Conservation (phyloP, 2,329 filamentous ascomycete species). For the Penicillium concentricum region DNA sequence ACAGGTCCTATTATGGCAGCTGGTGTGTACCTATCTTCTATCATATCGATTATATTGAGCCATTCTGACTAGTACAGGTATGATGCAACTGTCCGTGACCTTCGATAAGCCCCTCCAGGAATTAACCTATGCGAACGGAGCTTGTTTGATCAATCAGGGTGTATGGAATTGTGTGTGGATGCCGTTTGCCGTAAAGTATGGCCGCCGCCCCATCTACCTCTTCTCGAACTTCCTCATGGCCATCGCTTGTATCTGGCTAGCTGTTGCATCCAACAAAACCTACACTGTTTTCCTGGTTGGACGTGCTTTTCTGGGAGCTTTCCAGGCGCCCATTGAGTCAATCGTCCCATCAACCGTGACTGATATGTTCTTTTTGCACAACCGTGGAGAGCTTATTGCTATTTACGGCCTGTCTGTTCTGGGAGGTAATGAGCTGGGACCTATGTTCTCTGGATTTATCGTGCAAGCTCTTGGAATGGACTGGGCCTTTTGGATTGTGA, state of each 20-base stretch:
- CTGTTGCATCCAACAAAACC: conserved; percentile 11
- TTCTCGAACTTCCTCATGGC: conserved; percentile 17
- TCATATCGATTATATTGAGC: not conserved
- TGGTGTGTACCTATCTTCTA: conserved; percentile 11
- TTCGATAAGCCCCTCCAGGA: conserved; percentile 11
- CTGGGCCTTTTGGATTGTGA: conserved; percentile 20
- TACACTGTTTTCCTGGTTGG: conserved; percentile 18
- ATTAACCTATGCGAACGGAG: conserved; percentile 16
- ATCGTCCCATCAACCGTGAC: conserved; percentile 21
- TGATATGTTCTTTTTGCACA: conserved; percentile 22
- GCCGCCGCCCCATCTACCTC: conserved; percentile 21
- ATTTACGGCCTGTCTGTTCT: conserved; percentile 23
- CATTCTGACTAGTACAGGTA: conserved; percentile 1
- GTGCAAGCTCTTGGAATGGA: conserved; percentile 18
- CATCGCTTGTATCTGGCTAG: conserved; percentile 24
- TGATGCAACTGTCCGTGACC: conserved; percentile 11
- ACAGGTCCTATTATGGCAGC: conserved; percentile 25
- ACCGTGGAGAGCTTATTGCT: conserved; percentile 18
- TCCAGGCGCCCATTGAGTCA: conserved; percentile 26
- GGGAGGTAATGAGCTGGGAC: conserved; percentile 28
- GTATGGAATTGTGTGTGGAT: conserved; percentile 20
- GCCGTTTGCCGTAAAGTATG: conserved; percentile 24
- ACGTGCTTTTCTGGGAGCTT: conserved; percentile 22
- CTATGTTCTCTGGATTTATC: conserved; percentile 26
- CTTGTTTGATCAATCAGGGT: conserved; percentile 17